phyloP scores from a whole-genome alignment of 139 green algal genomes.

The Volvox reticuliferus region DNA sequence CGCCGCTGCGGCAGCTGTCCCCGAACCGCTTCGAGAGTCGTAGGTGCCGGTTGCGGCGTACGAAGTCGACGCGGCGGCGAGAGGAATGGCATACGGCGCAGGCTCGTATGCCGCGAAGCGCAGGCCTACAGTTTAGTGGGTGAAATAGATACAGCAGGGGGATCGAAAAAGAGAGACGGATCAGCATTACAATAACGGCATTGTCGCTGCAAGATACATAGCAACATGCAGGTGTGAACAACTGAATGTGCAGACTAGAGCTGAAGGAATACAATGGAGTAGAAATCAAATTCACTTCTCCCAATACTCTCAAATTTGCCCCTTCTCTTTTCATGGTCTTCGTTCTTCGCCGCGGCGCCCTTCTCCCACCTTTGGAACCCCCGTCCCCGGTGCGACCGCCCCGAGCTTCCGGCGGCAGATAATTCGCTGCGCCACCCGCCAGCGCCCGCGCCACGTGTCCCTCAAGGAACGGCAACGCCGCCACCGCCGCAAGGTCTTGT shows the following conservation, averaged over 20 bases:
- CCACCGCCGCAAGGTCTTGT: slow-evolving; percentile 49
- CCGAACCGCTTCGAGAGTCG: slow-evolving; percentile 9
- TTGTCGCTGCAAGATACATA: no score
- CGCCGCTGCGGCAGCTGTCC: neutral
- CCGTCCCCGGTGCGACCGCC: slow-evolving; percentile 48
- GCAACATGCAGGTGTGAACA: no score
- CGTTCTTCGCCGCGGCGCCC: no score
- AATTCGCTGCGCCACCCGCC: slow-evolving; percentile 69
- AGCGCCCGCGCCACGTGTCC: slow-evolving; percentile 37
- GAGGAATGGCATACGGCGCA: slow-evolving; percentile 32
- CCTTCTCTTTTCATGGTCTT: no score
- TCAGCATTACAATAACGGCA: no score
- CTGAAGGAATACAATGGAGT: no score
- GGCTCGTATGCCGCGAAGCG: slow-evolving; percentile 57
- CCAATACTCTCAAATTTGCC: no score
- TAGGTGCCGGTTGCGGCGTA: neutral
- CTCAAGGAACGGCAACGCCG: slow-evolving; percentile 29
- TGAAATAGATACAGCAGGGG: no score
- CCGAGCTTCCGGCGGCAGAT: slow-evolving; percentile 64
- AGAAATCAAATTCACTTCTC: no score
- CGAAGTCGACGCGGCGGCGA: slow-evolving; percentile 38
- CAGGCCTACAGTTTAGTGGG: neutral
- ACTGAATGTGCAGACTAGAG: no score
- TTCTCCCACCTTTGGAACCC: neutral
- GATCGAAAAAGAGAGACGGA: no score